Evolutionary conservation across 2,329 filamentous ascomycete species (phyloP).

Genomic region (Hirsutella minnesotensis): DNA sequence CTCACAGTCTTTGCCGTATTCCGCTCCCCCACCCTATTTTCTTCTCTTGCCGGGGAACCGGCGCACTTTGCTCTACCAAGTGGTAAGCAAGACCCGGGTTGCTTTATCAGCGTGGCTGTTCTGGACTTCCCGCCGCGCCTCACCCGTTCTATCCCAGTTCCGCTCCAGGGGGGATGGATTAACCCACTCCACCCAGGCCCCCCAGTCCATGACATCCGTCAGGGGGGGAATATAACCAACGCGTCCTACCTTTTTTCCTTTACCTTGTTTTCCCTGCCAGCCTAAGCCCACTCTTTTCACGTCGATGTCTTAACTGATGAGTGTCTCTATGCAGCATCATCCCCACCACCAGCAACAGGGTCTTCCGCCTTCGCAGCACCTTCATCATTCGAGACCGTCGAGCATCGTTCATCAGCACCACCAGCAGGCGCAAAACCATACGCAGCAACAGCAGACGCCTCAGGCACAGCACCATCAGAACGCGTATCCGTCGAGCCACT

Average conservation of each 20-base stretch:
- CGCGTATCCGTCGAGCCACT: conserved; percentile 57
- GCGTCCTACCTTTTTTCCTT: conserved; percentile 26
- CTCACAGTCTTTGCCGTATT: conserved; percentile 1
- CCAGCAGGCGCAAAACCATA: conserved; percentile 40
- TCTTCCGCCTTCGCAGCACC: conserved; percentile 53
- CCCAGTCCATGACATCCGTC: conserved; percentile 34
- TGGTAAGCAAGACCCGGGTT: conserved; percentile 20
- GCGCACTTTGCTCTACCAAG: conserved; percentile 5
- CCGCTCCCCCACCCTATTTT: background rate
- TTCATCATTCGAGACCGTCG: conserved; percentile 60
- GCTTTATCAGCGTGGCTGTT: conserved; percentile 26
- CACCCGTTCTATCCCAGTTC: conserved; percentile 37
- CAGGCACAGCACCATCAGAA: conserved; percentile 47
- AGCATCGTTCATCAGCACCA: conserved; percentile 60
- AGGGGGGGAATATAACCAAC: conserved; percentile 38
- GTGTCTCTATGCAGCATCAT: conserved; percentile 62
- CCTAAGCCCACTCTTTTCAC: conserved; percentile 23
- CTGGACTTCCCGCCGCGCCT: conserved; percentile 32
- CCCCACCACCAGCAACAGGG: conserved; percentile 62
- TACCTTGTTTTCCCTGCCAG: conserved; percentile 24
- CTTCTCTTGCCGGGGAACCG: background rate
- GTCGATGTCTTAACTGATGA: conserved; percentile 36
- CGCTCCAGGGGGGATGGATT: conserved; percentile 22
- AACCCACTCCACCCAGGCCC: conserved; percentile 23
- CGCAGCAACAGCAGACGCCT: conserved; percentile 35